Evolutionary conservation across 768 basidiomycete genomes (phyloP), one percentile per base, ranked within the genome.

Genomic region (Panaeolus papilionaceus): DNA sequence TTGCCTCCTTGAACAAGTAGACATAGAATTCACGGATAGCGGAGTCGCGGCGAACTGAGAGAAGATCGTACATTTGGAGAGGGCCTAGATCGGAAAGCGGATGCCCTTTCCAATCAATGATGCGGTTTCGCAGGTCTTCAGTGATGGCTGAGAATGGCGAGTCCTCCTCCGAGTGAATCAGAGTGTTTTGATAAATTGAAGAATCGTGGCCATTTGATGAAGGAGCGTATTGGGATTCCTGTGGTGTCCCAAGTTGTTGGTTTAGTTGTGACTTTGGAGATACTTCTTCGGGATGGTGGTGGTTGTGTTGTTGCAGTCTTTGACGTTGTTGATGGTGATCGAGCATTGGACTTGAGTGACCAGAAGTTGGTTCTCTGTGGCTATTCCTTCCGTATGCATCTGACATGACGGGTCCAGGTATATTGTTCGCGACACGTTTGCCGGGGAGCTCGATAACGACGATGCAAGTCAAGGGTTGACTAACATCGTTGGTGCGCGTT

Each of bases 41-140:
- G 10, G 90, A 82, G 71, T 97, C 97, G 62, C 96, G 89, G 63
- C 95, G 88, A 49, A 98, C 95, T 62, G 89, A 90, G 33, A 99
- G 81, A 58, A 96, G 84, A 79, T 98, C 97, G 77, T 94, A 98
- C 88, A 98, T 94, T 72, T 93, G 92, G 54, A 98, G 83, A 1
- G 89, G 86, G 7, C 97, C 98, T 28, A 98, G 89, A 63, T 93
- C 92, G 2, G 92, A 88, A n/a, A 94, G 84, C 2, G 94, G 92
- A 74, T 96, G 96, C 0, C 94, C 95, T 76, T 97, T 97, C 94
- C 96, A 98, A 80, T 98, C 96, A 66, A 93, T 91, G 72, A 99
- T 95, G 44, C 98, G 89, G 75, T 88, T 89, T 71, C 91, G 86
- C 44, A 99, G 86, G 77, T 99, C 97, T 66, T 93, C 92, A 2